Conservation (phyloP, 257 asterid species). For the Scutellaria barbata region DNA sequence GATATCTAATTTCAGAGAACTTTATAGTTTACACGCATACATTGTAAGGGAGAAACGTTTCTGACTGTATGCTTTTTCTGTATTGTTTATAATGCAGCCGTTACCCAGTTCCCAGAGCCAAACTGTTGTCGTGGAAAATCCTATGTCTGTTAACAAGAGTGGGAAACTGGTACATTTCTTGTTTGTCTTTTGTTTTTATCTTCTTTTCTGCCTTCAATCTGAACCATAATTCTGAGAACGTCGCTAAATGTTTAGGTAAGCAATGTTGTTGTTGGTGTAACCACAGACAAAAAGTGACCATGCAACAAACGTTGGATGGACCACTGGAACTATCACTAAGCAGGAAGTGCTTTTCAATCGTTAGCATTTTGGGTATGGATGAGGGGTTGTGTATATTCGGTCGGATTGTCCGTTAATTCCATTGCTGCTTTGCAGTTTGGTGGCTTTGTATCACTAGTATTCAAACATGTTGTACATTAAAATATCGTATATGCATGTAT, state of each 20-base stretch:
- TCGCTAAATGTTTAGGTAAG: conserved; percentile 48
- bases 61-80: not conserved
- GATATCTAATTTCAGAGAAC: not conserved
- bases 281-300: conserved; percentile 55
- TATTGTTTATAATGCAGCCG: conserved; percentile 38
- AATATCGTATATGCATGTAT: conserved; percentile 32
- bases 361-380: conserved; percentile 34
- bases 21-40: not conserved
- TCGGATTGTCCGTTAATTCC: conserved; percentile 37
- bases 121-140: conserved; percentile 66
- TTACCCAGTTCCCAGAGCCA: conserved; percentile 55
- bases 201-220: not conserved
- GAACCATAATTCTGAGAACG: conserved; percentile 23
- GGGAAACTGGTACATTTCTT: conserved; percentile 57
- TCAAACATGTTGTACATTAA: conserved; percentile 38
- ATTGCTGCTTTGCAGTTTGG: conserved; percentile 38
- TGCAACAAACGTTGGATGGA: conserved; percentile 19
- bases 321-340: conserved; percentile 35
- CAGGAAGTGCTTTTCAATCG: conserved; percentile 31
- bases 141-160: conserved; percentile 64
- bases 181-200: conserved; percentile 8
- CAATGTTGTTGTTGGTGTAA: conserved; percentile 63
- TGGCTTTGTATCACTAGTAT: conserved; percentile 22
- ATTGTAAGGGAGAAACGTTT: not conserved
- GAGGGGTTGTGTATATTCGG: conserved; percentile 44